phyloP scores from a whole-genome alignment of 345 rosid species.

The Odontarrhena argentea region DNA sequence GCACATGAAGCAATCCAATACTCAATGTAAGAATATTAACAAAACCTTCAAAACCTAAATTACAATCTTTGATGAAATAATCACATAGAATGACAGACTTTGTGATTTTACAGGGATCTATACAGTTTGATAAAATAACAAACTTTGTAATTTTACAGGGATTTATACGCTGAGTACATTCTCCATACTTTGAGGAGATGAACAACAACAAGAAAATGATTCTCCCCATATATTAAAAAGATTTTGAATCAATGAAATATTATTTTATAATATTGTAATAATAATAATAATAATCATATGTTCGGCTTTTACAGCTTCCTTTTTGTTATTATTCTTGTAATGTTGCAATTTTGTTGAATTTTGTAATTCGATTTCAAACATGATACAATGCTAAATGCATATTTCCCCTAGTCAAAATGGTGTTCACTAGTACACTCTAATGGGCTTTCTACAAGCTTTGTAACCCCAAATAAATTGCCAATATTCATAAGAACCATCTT shows the following conservation, averaged over 20 bases:
- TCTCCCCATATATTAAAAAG: conserved; percentile 3
- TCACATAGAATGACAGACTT: neutral
- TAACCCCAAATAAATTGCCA: neutral
- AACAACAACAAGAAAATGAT: conserved; percentile 18
- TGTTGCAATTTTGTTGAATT: conserved; percentile 28
- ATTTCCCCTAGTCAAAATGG: neutral
- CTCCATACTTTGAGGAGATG: conserved; percentile 77
- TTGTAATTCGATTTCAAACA: conserved; percentile 21
- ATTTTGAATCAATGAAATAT: neutral
- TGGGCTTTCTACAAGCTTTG: conserved; percentile 1
- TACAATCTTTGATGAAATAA: neutral
- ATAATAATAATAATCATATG: neutral
- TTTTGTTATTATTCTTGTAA: neutral
- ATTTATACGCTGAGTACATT: conserved; percentile 82
- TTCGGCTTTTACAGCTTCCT: conserved; percentile 13
- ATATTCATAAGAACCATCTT: too few relatives aligned
- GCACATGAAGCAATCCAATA: conserved; percentile 83
- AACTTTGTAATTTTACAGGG: conserved; percentile 54
- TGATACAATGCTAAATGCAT: conserved; percentile 19
- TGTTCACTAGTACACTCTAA: neutral
- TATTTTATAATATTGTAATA: neutral
- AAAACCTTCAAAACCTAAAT: neutral
- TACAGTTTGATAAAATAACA: neutral
- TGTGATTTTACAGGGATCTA: conserved; percentile 49
- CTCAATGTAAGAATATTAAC: conserved; percentile 66